Base-by-base conservation (phyloP, 257 asterid species). In the Schizonepeta tenuifolia region DNA sequence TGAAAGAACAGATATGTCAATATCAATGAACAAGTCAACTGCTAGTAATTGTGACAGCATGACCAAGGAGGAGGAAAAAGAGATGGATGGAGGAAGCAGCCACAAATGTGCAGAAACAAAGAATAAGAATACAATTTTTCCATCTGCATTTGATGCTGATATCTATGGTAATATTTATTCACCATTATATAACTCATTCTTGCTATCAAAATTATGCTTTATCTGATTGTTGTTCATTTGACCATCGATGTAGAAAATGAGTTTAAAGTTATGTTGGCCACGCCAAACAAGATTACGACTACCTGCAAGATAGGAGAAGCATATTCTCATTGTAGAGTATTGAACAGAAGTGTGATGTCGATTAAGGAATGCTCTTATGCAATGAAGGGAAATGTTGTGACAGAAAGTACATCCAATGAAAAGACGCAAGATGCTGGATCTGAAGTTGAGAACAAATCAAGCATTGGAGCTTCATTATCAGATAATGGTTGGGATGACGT, bases 211-310 rank as follows among this genome's bases (percentile, higher is more conserved):
- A 38, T 7, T 9, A 59, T 66, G 44, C 18, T 12, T 71, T 21
- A 50, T 41, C 56, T 66, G 43, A 65, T 40, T 17, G 22, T 31
- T 75, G 47, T 36, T 70, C 60, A 46, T 50, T 15, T 46, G 43
- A 31, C 18, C 28, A 65, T 73, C 13, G 58, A 22, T 70, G 78
- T 71, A 83, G 89, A 77, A 49, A 72, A 82, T 78, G 83, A 21
- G 56, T 72, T 82, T 40, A 69, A 71, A 40, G 15, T 69, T 64
- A 69, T 82, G 51, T 82, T 76, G 60, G 83, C 79, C 50, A 83
- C 84, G 50, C 83, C 88, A 72, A 50, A 65, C 62, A 79, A 77
- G 60, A 28, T 40, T 46, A 63, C 6, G 36, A 14, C 66, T 65
- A 22, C 70, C 61, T 60, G 58, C 40, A 62, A 47, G 55, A 65